Percentiles rank a stretch among this genome's conserved stretches.
Evolutionary conservation across 2,329 filamentous ascomycete genomes (phyloP).

Genomic region (Colletotrichum destructivum): DNA sequence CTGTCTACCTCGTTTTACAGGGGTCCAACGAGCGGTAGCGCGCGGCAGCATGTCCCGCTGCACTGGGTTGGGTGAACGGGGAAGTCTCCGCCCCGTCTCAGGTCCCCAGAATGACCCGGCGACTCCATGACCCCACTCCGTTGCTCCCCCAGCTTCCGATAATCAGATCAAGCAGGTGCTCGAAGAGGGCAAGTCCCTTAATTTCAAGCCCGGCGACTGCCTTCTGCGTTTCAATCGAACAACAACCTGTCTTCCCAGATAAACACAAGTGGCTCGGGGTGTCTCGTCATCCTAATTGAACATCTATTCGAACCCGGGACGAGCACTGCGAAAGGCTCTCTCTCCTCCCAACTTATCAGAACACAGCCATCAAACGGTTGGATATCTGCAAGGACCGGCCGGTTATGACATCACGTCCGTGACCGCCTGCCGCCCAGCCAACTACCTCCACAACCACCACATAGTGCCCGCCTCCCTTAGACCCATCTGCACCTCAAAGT

Average conservation of each 20-base stretch:
- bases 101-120: slow-evolving; percentile 5
- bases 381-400: background rate
- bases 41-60: slow-evolving; percentile 15
- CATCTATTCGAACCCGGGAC: too few relatives aligned
- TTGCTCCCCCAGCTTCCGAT: slow-evolving; percentile 17
- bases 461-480: slow-evolving; percentile 42
- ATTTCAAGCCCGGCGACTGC: background rate
- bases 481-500: slow-evolving; percentile 38
- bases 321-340: too few relatives aligned
- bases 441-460: background rate
- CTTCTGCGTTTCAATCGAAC: background rate
- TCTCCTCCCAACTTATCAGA: background rate
- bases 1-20: background rate
- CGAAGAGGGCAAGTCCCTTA: background rate
- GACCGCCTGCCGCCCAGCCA: background rate
- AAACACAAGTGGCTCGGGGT: background rate
- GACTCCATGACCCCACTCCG: slow-evolving; percentile 12
- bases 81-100: background rate
- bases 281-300: too few relatives aligned
- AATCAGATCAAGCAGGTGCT: slow-evolving; percentile 1
- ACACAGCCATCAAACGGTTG: background rate
- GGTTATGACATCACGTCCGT: slow-evolving; percentile 1
- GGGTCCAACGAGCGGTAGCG: slow-evolving; percentile 19
- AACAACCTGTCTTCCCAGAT: background rate
- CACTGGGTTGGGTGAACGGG: slow-evolving; percentile 5